Evolutionary conservation across 2,329 filamentous ascomycete genomes (phyloP).

Genomic region (Coccinonectria pachysandricola): DNA sequence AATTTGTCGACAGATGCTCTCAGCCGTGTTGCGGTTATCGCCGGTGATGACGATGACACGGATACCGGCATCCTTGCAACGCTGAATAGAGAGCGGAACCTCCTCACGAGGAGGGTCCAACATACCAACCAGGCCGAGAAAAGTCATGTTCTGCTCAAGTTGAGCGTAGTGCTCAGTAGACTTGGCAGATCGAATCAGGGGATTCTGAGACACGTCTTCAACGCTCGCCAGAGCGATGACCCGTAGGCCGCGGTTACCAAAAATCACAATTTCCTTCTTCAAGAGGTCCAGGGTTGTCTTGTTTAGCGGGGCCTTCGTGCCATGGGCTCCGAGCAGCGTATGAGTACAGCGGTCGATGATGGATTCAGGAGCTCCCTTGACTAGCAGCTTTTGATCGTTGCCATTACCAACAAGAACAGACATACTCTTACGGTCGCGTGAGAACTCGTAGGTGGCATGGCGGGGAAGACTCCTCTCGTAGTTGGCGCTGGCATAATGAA

Average conservation of each 20-base stretch:
- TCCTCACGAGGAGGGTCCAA: constrained; percentile 91
- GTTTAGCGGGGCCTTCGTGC: constrained; percentile 64
- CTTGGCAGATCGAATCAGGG: constrained; percentile 64
- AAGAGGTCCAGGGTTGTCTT: constrained; percentile 60
- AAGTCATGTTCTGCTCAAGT: constrained; percentile 87
- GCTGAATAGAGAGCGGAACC: constrained; percentile 72
- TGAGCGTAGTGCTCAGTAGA: constrained; percentile 74
- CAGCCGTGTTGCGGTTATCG: constrained; percentile 94
- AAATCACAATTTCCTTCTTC: constrained; percentile 71
- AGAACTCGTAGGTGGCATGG: constrained; percentile 90
- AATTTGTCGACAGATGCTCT: constrained; percentile 95
- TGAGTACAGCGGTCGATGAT: constrained; percentile 88
- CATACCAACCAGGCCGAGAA: constrained; percentile 92
- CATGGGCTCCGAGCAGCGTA: constrained; percentile 65
- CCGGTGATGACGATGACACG: constrained; percentile 96
- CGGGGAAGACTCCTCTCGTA: constrained; percentile 70
- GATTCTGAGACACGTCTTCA: constrained; percentile 61
- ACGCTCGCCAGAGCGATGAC: constrained; percentile 87
- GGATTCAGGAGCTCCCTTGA: constrained; percentile 94
- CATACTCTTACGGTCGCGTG: constrained; percentile 97
- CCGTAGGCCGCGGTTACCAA: constrained; percentile 85
- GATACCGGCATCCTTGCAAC: constrained; percentile 89
- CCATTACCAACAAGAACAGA: constrained; percentile 76
- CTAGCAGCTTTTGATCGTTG: constrained; percentile 67
- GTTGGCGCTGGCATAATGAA: constrained; percentile 73